These are phyloP conservation scores for Ceratocystis huliohia DNA, from an alignment of 2,329 filamentous ascomycete species.

Conservation along the genomic window DNA sequence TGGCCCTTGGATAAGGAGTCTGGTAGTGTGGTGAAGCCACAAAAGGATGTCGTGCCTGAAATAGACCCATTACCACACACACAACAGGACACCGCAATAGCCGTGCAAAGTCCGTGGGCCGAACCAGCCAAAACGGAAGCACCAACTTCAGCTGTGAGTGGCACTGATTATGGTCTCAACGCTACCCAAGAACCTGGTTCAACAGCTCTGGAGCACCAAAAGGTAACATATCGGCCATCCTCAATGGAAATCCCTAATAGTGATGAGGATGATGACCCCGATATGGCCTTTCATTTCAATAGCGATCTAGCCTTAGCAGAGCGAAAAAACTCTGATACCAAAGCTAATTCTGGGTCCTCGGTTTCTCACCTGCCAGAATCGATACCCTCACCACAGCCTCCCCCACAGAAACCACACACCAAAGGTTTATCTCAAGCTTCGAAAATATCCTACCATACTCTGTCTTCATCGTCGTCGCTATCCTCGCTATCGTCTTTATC, in stretches of 20 bases:
- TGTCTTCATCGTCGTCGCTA: constrained; percentile 2
- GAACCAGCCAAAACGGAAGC: not conserved
- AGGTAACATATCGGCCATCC: not conserved
- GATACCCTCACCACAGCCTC: not conserved
- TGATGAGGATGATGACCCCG: constrained; percentile 5
- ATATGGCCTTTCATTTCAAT: not conserved
- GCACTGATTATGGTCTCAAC: not conserved
- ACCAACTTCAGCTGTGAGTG: not conserved
- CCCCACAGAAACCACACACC: not conserved
- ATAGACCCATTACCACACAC: not conserved
- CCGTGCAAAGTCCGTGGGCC: not conserved
- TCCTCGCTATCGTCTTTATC: not conserved
- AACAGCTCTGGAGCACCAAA: not conserved
- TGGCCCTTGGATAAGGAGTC: not conserved
- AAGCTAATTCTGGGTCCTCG: not conserved
- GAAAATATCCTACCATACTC: not conserved
- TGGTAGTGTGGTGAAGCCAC: not conserved
- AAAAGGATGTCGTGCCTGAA: not conserved
- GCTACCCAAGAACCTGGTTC: not conserved
- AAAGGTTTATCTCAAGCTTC: not conserved
- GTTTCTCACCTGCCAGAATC: not conserved
- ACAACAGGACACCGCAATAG: not conserved
- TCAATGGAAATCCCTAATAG: constrained; percentile 19
- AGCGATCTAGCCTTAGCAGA: not conserved
- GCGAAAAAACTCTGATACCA: not conserved